Evolutionary conservation across 371 early-diverging fungal species (phyloP), one percentile per base, ranked within the genome.

Genomic region (Saksenaea vasiformis): DNA sequence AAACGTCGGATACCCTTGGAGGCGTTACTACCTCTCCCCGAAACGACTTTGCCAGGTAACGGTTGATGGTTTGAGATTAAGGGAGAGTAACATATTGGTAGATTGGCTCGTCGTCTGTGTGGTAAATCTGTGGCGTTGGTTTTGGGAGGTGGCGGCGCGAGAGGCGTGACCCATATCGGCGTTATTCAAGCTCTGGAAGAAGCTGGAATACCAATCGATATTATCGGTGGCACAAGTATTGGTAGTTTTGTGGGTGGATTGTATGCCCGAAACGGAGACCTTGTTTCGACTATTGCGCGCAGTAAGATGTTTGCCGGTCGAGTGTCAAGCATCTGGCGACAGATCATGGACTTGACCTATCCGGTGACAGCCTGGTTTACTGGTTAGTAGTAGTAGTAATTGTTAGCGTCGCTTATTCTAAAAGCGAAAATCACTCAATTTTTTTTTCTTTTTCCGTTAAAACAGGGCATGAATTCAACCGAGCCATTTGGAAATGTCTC

Each of bases 121-220:
- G 97, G 95, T 24, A 91, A 90, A 67, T 95, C 97, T 0, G 94
- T 99, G 15, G 99, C 99, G 1, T 76, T 99, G 1, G 99, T 98
- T n/a, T 83, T 99, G 35, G 98, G 99, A 35, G 99, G 99, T 19
- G 99, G 99, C 31, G 99, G 99, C 1, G 99, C 99, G 0, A 88
- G 99, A 43, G 99, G 99, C 14, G 88, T 98, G 47, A 90, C 95
- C 0, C 99, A 99, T 66, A 87, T 99, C 47, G 99, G 99, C 41
- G 88, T 99, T 19, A 93, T 99, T 64, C 89, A 91, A 56, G 98
- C 99, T 0, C 82, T 99, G 47, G 99, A 99, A 78, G 99, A 99
- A 73, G 97, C 96, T 0, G 97, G 97, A 0, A 95, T 99, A 19
- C 99, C 99, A 0, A 92, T 99, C 55, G 99, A 99, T 79, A 94